Evolutionary conservation across 495 filamentous ascomycete species (phyloP), one percentile per base, ranked within the genome.

Genomic region (Tuber magnatum): DNA sequence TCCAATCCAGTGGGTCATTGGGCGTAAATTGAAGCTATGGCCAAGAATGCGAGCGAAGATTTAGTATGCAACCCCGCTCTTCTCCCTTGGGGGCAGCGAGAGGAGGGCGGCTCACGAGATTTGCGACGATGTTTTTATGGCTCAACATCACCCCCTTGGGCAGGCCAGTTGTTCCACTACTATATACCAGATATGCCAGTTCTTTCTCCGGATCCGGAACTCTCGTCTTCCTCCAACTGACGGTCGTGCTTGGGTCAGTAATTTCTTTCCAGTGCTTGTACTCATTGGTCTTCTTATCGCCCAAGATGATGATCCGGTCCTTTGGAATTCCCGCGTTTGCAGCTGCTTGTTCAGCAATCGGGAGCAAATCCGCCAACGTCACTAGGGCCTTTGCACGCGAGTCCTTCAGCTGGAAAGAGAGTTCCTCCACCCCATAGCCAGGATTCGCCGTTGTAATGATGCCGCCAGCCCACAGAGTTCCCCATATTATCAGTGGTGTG

Each of bases 71-170:
- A 32, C 39, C 43, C 20, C 22, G 44, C 14, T 20, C n/a, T 40
- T 16, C 28, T 5, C 18, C 35, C 46, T 22, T 46, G 22, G 39
- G 22, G n/a, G 20, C 3, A 38, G 73, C 18, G 22, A 18, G 7
- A 24, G 40, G 40, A 28, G 9, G 38, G 32, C 70, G 42, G 70
- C 84, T 88, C 87, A 90, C 75, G 12, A 87, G 82, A 83, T 97
- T 95, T 77, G 92, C 84, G 4, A 94, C 86, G 70, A 97, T 89
- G 83, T 97, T 97, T 72, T 83, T 79, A 82, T 98, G 94, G 61
- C 88, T 91, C 14, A 97, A 85, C 89, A 92, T 92, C n/a, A 97
- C 94, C 28, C 94, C 94, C 84, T 98, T 97, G 3, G 95, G 94
- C 73, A 92, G 84, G 22, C 94, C 94, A 0, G 94, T 97, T 0